Conservation (phyloP, 2,329 filamentous ascomycete species). For the Lithohypha guttulata region DNA sequence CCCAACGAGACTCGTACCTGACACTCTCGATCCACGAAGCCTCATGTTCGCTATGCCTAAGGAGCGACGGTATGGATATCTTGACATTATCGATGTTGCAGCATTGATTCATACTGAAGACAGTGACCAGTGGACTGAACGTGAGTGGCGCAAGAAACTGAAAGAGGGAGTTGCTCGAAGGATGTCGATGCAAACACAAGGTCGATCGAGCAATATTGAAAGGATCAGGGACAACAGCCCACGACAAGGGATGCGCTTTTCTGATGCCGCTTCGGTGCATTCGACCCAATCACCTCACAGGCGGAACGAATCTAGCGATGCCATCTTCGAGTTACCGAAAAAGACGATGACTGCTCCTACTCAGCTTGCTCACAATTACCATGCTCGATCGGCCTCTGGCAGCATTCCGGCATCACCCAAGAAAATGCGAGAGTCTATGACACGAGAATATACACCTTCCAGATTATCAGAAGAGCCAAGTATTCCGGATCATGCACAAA, state of each 20-base stretch:
- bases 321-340: conserved; percentile 42
- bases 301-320: conserved; percentile 32
- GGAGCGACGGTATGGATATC: conserved; percentile 74
- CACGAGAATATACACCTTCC: conserved; percentile 13
- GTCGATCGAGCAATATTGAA: conserved; percentile 28
- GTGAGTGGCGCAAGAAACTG: conserved; percentile 78
- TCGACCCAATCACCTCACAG: conserved; percentile 41
- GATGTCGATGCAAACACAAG: conserved; percentile 50
- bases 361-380: conserved; percentile 15
- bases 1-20: conserved; percentile 74
- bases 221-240: conserved; percentile 22
- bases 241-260: conserved; percentile 32
- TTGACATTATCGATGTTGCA: conserved; percentile 79
- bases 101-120: conserved; percentile 67
- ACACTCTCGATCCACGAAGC: conserved; percentile 73
- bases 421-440: conserved; percentile 13
- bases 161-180: conserved; percentile 78
- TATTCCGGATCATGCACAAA: conserved; percentile 9
- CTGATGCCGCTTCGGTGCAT: conserved; percentile 38
- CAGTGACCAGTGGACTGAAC: conserved; percentile 67
- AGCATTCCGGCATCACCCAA: conserved; percentile 16
- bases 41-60: conserved; percentile 98
- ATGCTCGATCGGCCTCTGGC: conserved; percentile 21
- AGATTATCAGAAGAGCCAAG: conserved; percentile 13
- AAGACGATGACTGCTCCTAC: conserved; percentile 15